A percentile compares a stretch with the other conserved stretches of the same genome.
Conservation (phyloP, 768 basidiomycete genomes). For the Tricholoma matsutake region DNA sequence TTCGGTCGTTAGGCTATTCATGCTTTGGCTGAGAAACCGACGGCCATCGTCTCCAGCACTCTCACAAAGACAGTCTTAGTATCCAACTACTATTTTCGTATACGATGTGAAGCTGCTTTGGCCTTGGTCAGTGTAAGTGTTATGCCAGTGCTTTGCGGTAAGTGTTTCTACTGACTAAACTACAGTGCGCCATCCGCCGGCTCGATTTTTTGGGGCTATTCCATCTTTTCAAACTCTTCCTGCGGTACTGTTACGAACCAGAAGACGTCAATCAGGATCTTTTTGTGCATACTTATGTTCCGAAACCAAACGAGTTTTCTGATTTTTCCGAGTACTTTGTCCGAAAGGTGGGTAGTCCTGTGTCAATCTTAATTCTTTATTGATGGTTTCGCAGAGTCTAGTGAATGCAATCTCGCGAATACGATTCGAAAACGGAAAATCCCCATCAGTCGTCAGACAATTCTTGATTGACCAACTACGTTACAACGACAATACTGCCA, state of each 20-base stretch:
- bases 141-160: constrained; percentile 2
- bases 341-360: constrained; percentile 63
- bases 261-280: constrained; percentile 79
- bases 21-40: constrained; percentile 79
- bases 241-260: constrained; percentile 87
- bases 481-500: constrained; percentile 93
- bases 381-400: constrained; percentile 49
- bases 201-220: constrained; percentile 91
- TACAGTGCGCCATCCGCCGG: constrained; percentile 77
- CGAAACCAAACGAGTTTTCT: constrained; percentile 91
- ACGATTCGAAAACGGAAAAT: constrained; percentile 84
- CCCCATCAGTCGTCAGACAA: constrained; percentile 79
- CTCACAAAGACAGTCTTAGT: constrained; percentile 93
- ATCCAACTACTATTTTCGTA: constrained; percentile 92
- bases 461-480: constrained; percentile 91
- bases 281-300: constrained; percentile 87
- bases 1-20: constrained; percentile 70
- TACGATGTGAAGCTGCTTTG: constrained; percentile 90
- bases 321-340: constrained; percentile 93
- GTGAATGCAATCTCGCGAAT: constrained; percentile 82
- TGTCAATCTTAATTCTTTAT: not conserved
- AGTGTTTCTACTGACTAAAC: constrained; percentile 9
- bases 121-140: constrained; percentile 74
- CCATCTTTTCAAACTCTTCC: constrained; percentile 92
- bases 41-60: constrained; percentile 83